Conservation (phyloP, 176 grass and related monocot genomes). For the Eragrostis nindensis region DNA sequence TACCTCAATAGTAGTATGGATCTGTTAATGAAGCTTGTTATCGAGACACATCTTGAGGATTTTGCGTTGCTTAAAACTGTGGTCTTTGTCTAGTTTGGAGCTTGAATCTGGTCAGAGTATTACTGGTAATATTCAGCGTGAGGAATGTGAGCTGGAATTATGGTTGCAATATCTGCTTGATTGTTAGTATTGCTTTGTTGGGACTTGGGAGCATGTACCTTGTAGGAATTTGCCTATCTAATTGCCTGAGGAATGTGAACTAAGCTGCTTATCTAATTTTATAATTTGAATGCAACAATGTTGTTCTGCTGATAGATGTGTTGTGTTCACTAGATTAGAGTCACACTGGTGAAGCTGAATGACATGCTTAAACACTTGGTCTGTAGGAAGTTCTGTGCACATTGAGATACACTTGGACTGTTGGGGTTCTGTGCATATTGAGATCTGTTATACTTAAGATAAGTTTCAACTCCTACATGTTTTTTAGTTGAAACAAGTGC, state of each 20-base stretch:
- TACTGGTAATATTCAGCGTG: not conserved
- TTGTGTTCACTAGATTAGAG: no score
- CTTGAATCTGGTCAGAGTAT: not conserved
- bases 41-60: not conserved
- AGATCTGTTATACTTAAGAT: no score
- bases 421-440: no score
- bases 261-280: not conserved
- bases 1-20: conserved; percentile 22
- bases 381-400: no score
- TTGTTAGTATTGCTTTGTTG: not conserved
- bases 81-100: not conserved
- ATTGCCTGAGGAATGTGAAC: no score
- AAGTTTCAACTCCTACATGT: no score
- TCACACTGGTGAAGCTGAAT: no score
- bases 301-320: not conserved
- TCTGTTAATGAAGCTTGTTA: not conserved
- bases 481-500: no score
- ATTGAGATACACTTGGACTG: no score
- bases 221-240: no score
- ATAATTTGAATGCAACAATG: not conserved
- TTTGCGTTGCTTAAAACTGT: not conserved
- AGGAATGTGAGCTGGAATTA: not conserved
- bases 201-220: not conserved
- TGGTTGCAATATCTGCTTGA: not conserved
- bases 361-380: no score